Percentiles rank a stretch among this genome's conserved stretches.
Evolutionary conservation across 805 yeast species (phyloP).

Genomic region (Monosporozyma solicola): DNA sequence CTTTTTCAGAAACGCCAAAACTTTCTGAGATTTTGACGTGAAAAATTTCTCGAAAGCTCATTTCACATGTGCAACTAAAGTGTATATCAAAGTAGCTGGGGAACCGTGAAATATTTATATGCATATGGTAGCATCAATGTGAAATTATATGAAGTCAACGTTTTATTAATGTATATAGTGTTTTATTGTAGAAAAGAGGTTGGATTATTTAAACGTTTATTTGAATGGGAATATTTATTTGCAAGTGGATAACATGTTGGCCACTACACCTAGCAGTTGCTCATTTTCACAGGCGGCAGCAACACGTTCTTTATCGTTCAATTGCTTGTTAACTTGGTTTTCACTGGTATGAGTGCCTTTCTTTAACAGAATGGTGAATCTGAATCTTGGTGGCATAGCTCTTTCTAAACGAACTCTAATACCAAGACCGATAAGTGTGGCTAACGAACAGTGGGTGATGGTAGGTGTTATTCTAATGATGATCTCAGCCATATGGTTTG

Average conservation of each 20-base stretch:
- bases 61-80: background rate
- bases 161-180: background rate
- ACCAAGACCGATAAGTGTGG: conserved; percentile 92
- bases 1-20: background rate
- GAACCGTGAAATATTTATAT: background rate
- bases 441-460: conserved; percentile 93
- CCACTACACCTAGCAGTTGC: conserved; percentile 80
- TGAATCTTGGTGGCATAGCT: conserved; percentile 73
- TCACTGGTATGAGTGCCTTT: conserved; percentile 96
- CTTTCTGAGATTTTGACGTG: background rate
- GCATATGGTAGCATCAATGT: background rate
- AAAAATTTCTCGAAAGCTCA: background rate
- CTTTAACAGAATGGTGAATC: conserved; percentile 71
- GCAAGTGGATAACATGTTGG: conserved; percentile 86
- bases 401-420: conserved; percentile 87
- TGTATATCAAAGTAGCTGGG: background rate
- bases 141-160: background rate
- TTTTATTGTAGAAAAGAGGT: background rate
- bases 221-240: conserved; percentile 17
- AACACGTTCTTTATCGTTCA: conserved; percentile 94
- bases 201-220: background rate
- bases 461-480: conserved; percentile 88
- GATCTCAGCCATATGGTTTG: conserved; percentile 58
- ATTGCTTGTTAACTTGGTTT: conserved; percentile 89
- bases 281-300: conserved; percentile 98